Evolutionary conservation across 768 basidiomycete species (phyloP).

Genomic region (Sarcomyxa edulis): DNA sequence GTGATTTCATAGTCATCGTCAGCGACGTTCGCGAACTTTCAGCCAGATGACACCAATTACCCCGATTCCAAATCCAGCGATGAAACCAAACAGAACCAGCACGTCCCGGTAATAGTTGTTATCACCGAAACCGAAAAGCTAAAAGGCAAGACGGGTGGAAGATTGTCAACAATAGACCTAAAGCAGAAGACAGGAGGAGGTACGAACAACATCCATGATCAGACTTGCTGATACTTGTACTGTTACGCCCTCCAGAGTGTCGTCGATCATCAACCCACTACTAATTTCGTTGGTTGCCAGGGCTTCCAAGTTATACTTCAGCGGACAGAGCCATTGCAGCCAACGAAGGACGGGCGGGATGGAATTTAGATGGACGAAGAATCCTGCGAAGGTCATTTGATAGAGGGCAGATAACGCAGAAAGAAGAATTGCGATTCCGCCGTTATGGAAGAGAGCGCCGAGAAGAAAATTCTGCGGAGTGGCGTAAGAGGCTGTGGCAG

Average conservation of each 20-base stretch:
- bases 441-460: slow-evolving; percentile 77
- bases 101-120: slow-evolving; percentile 89
- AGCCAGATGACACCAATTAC: slow-evolving; percentile 79
- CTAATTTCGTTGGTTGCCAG: slow-evolving; percentile 89
- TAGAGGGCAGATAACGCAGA: slow-evolving; percentile 72
- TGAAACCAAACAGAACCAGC: slow-evolving; percentile 80
- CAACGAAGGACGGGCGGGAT: slow-evolving; percentile 92
- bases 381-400: slow-evolving; percentile 87
- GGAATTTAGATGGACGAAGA: slow-evolving; percentile 81
- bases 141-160: neutral
- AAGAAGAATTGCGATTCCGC: slow-evolving; percentile 86
- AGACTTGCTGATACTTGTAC: slow-evolving; percentile 73
- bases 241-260: slow-evolving; percentile 76
- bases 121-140: slow-evolving; percentile 84
- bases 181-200: neutral
- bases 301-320: slow-evolving; percentile 83
- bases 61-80: slow-evolving; percentile 68
- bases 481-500: neutral
- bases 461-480: slow-evolving; percentile 91
- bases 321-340: slow-evolving; percentile 87
- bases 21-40: slow-evolving; percentile 73
- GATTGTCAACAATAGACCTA: slow-evolving; percentile 1
- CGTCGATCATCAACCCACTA: slow-evolving; percentile 80
- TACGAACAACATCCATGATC: slow-evolving; percentile 78
- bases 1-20: slow-evolving; percentile 3